phyloP scores from a whole-genome alignment of 345 rosid genomes.

The Murraya paniculata region DNA sequence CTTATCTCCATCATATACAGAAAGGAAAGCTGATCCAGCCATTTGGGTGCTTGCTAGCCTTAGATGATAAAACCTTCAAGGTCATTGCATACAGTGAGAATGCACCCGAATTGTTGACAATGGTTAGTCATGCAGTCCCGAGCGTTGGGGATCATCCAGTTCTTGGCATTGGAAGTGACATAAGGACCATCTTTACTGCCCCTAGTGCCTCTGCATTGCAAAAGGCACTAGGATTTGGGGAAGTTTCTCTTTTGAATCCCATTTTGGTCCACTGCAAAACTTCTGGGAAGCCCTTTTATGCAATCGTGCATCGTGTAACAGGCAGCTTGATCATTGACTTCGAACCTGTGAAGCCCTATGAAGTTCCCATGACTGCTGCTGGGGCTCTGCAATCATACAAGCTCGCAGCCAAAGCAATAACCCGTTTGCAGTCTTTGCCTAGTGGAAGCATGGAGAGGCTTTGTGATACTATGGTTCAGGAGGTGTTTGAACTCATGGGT shows the following conservation, averaged over 20 bases:
- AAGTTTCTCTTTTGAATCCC: slow-evolving; percentile 89
- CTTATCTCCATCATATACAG: slow-evolving; percentile 94
- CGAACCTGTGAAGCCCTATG: slow-evolving; percentile 95
- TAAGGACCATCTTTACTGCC: slow-evolving; percentile 72
- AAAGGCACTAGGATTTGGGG: slow-evolving; percentile 83
- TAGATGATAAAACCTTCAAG: slow-evolving; percentile 80
- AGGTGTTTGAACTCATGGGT: slow-evolving; percentile 93
- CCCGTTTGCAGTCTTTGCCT: slow-evolving; percentile 78
- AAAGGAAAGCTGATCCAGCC: slow-evolving; percentile 96
- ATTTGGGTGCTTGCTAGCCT: slow-evolving; percentile 91
- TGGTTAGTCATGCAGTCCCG: slow-evolving; percentile 90
- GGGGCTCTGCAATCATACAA: slow-evolving; percentile 97
- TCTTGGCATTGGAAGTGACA: slow-evolving; percentile 74
- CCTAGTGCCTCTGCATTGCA: slow-evolving; percentile 88
- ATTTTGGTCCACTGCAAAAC: slow-evolving; percentile 93
- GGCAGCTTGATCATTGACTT: slow-evolving; percentile 87
- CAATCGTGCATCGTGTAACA: slow-evolving; percentile 83
- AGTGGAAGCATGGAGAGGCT: slow-evolving; percentile 92
- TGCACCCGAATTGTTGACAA: slow-evolving; percentile 87
- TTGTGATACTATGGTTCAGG: slow-evolving; percentile 89
- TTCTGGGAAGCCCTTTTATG: slow-evolving; percentile 92
- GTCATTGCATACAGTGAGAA: slow-evolving; percentile 93
- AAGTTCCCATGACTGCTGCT: slow-evolving; percentile 96
- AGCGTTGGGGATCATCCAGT: slow-evolving; percentile 83
- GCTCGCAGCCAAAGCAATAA: slow-evolving; percentile 94